Percentiles rank a stretch among this genome's conserved stretches.
Conservation (phyloP, 2,329 filamentous ascomycete species). For the Cryphonectria carpinicola region DNA sequence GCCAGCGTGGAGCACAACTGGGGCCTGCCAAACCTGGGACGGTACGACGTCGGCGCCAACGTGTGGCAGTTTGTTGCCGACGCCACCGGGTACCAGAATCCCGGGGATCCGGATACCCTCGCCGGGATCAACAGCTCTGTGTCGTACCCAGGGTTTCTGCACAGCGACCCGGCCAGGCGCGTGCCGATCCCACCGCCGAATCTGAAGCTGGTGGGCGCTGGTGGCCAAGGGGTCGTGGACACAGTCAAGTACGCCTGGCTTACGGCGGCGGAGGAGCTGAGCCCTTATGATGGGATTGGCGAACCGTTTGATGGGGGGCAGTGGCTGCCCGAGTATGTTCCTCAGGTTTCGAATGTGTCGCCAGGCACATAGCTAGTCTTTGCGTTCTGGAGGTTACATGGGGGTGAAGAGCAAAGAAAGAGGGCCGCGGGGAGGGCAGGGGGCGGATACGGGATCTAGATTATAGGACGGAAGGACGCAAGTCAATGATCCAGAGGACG, state of each 20-base stretch:
- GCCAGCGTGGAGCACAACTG: slow-evolving; percentile 48
- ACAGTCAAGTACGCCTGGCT: slow-evolving; percentile 40
- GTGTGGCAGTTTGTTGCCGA: slow-evolving; percentile 36
- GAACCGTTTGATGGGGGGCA: slow-evolving; percentile 46
- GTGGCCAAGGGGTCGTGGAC: slow-evolving; percentile 44
- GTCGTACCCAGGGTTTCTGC: slow-evolving; percentile 48
- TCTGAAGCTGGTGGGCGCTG: slow-evolving; percentile 46
- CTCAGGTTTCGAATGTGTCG: slow-evolving; percentile 35
- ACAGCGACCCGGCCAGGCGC: slow-evolving; percentile 40
- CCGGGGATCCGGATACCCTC: slow-evolving; percentile 42
- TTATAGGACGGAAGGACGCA: no score
- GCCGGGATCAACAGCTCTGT: slow-evolving; percentile 43
- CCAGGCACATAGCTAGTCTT: no score
- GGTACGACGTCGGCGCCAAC: slow-evolving; percentile 46
- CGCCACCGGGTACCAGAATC: slow-evolving; percentile 32
- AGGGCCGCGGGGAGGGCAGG: no score
- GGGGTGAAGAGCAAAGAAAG: not conserved
- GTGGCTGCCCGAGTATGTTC: slow-evolving; percentile 45
- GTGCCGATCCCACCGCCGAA: slow-evolving; percentile 47
- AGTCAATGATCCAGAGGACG: no score
- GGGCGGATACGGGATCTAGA: no score
- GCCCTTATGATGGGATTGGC: slow-evolving; percentile 52
- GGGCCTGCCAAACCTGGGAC: slow-evolving; percentile 46
- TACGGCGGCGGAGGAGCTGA: slow-evolving; percentile 35
- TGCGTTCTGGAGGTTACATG: not conserved